Base-by-base conservation (phyloP, 1,284 basidiomycete species). In the Puccinia polysora region DNA sequence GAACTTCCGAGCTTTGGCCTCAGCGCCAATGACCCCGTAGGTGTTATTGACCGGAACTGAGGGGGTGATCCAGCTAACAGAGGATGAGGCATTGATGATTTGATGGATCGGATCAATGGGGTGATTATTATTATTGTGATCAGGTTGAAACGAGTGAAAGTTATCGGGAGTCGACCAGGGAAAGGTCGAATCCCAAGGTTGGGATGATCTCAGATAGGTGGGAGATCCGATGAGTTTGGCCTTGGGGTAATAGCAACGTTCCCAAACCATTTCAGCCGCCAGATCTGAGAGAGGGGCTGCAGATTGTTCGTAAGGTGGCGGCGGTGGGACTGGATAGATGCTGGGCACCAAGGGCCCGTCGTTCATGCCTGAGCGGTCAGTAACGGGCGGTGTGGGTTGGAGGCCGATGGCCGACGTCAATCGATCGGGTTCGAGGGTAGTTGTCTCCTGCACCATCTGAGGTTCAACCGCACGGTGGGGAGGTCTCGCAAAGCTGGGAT, bases 191-290 rank as follows among this genome's bases (percentile, higher is more conserved):
- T 62, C 38, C 36, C 59, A 62, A 7, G 58, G 58, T 18, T 8
- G 30, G 36, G 28, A 4, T 6, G 59, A 23, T 23, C 25, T 18
- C 23, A 30, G 12, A 30, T 50, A 14, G 25, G 23, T 25, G 38
- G 55, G 25, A 20, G 38, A 45, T 30, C 23, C 8, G 34, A 45
- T n/a, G 15, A 18, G 40, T 18, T 40, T n/a, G 23, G 36, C 23
- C 28, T 32, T 32, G 38, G 65, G 34, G 18, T 18, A 55, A 40
- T 45, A 62, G n/a, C 67, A 62, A 15, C 67, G 36, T 18, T 69
- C 65, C 65, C 65, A 69, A 4, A 69, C 65, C 23, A 69, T 69
- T 45, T 69, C 65, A 12, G 38, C 36, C 5, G 65, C 65, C 45
- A 69, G 47, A 47, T 69, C 65, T 6, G 65, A 34, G 8, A 69